These are phyloP conservation scores for Trichoderma endophyticum DNA, from an alignment of 2,329 filamentous ascomycete species.

Conservation along the genomic window DNA sequence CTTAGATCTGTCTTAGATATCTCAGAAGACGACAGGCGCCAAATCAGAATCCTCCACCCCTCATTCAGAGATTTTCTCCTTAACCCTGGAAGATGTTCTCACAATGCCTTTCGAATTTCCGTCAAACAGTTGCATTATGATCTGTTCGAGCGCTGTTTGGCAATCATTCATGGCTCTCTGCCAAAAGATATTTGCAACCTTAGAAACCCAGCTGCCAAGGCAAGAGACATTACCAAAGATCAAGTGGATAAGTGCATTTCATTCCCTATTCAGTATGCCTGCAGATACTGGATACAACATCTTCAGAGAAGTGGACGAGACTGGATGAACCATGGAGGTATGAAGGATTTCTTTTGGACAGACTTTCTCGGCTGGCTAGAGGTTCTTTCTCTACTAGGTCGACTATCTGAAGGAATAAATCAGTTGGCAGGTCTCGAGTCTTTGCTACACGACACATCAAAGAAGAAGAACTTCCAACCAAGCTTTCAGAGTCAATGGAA, in stretches of 20 bases:
- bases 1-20: not conserved
- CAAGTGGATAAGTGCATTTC: not conserved
- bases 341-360: not conserved
- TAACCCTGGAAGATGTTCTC: not conserved
- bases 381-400: not conserved
- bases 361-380: not conserved
- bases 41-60: not conserved
- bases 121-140: not conserved
- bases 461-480: not conserved
- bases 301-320: not conserved
- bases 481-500: not conserved
- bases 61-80: not conserved
- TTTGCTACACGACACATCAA: not conserved
- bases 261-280: not conserved
- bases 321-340: not conserved
- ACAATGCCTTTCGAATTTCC: not conserved
- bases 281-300: not conserved
- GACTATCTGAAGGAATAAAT: not conserved
- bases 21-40: not conserved
- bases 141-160: not conserved
- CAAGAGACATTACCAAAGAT: not conserved
- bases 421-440: not conserved
- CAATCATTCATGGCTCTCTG: not conserved
- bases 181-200: not conserved
- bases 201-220: not conserved